These are phyloP conservation scores for Mycena maculata DNA, from an alignment of 768 basidiomycete genomes.

Conservation along the genomic window DNA sequence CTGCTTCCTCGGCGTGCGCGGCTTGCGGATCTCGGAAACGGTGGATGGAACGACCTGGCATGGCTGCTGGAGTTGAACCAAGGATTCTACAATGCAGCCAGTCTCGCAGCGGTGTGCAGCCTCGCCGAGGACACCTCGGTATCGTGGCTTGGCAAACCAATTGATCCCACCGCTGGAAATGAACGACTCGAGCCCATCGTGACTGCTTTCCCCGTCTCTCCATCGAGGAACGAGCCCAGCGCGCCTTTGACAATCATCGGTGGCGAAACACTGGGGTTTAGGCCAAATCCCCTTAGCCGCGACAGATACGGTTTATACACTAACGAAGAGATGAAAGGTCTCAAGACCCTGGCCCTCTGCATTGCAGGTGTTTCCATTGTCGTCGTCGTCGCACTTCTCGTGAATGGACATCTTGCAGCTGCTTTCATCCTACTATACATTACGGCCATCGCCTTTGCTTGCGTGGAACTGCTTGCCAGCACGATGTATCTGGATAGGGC, in stretches of 20 bases:
- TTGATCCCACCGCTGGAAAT: constrained; percentile 34
- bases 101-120: constrained; percentile 34
- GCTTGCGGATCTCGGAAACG: constrained; percentile 24
- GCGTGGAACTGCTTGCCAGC: constrained; percentile 21
- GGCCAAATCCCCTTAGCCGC: constrained; percentile 7
- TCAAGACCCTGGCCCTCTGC: not conserved
- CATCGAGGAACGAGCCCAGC: not conserved
- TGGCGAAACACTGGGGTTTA: constrained; percentile 2
- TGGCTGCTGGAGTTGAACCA: constrained; percentile 44
- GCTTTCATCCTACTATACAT: not conserved
- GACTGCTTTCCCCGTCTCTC: constrained; percentile 36
- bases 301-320: constrained; percentile 9
- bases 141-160: constrained; percentile 39
- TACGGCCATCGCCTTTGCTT: constrained; percentile 10
- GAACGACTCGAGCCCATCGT: constrained; percentile 39
- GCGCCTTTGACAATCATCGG: constrained; percentile 9
- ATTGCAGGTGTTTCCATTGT: not conserved
- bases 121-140: constrained; percentile 13
- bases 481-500: constrained; percentile 24
- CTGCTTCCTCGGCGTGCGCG: constrained; percentile 38
- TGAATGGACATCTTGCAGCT: too few relatives aligned
- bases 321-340: constrained; percentile 9
- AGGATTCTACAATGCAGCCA: constrained; percentile 41
- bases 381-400: not conserved
- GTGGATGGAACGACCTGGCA: constrained; percentile 41